Base-by-base conservation (phyloP, 73 alveolate species). In the Paramecium sonneborni region DNA sequence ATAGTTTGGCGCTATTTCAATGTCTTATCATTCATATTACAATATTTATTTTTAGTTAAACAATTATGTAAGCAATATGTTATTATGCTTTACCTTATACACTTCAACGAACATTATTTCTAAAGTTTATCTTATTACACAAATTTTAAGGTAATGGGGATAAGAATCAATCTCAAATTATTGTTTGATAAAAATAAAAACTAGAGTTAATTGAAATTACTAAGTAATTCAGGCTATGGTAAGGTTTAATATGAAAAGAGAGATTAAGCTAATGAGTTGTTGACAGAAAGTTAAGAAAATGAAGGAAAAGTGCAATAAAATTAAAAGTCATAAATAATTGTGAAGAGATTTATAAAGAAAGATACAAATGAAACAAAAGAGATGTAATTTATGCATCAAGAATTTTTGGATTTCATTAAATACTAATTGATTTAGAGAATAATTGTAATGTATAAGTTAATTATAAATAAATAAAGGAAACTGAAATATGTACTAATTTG, bases 191-290 rank as follows among this genome's bases (percentile, higher is more conserved):
- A 82, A 74, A 86, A 85, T 72, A 95, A 95, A 28, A 85, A 94
- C 94, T 86, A 76, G 92, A 92, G 97, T 58, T 72, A 72, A n/a
- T n/a, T 72, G 32, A 28, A 35, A 12, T 12, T 5, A 7, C 2
- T 14, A 35, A 28, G 14, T 34, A 5, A 35, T 72, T 34, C 1
- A 72, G 86, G 97, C 14, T 94, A 92, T 86, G 97, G 97, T 15
- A 92, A 89, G 88, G 88, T 94, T 21, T 85, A 92, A 67, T 94
- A 74, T 76, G 97, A 94, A 56, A 92, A 91, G 85, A 72, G 87
- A 44, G 95, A 94, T 44, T 85, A 95, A 82, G 97, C 97, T 15
- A 85, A 92, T 68, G 85, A 87, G 5, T 93, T 95, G 14, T 89
- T 92, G 70, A 92, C 76, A 43, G 58, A 86, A 23, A 76, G 92